These are phyloP conservation scores for Coniochaeta pulveracea DNA, from an alignment of 2,329 filamentous ascomycete species.

Conservation along the genomic window DNA sequence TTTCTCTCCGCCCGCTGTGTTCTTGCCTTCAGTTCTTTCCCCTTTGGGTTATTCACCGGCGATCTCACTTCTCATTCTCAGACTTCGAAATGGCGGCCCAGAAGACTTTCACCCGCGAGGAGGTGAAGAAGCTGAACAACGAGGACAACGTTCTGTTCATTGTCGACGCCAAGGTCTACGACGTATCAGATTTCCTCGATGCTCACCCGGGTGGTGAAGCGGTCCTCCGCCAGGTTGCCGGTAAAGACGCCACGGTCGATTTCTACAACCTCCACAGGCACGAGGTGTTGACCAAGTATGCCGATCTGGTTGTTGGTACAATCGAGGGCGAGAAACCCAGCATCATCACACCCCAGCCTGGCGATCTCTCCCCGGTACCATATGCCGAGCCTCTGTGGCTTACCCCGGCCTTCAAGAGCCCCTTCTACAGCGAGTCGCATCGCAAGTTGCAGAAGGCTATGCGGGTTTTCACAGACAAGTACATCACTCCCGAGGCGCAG, in stretches of 20 bases:
- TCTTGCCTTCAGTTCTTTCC: too few species aligned
- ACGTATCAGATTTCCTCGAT: constrained; percentile 74
- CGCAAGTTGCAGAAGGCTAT: constrained; percentile 55
- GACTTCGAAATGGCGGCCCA: constrained; percentile 14
- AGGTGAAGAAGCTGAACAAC: constrained; percentile 66
- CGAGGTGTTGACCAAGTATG: constrained; percentile 77
- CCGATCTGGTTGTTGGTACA: constrained; percentile 62
- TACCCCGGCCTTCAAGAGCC: constrained; percentile 61
- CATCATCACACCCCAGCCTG: constrained; percentile 56
- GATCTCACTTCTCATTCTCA: background rate
- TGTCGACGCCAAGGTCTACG: constrained; percentile 79
- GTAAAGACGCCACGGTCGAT: constrained; percentile 67
- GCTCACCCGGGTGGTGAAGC: constrained; percentile 75
- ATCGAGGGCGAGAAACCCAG: constrained; percentile 65
- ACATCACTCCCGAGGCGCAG: constrained; percentile 64
- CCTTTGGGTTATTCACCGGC: too few species aligned
- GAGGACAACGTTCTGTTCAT: constrained; percentile 74
- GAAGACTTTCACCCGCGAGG: constrained; percentile 45
- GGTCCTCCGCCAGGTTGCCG: constrained; percentile 70
- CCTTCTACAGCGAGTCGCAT: constrained; percentile 73
- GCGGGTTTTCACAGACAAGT: constrained; percentile 59
- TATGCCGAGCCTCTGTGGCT: constrained; percentile 84
- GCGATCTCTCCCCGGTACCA: constrained; percentile 65
- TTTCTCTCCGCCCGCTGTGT: background rate
- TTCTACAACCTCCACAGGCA: constrained; percentile 92